A percentile compares a stretch with the other conserved stretches of the same genome.
Conservation (phyloP, 257 asterid genomes). For the Solanum okadae region DNA sequence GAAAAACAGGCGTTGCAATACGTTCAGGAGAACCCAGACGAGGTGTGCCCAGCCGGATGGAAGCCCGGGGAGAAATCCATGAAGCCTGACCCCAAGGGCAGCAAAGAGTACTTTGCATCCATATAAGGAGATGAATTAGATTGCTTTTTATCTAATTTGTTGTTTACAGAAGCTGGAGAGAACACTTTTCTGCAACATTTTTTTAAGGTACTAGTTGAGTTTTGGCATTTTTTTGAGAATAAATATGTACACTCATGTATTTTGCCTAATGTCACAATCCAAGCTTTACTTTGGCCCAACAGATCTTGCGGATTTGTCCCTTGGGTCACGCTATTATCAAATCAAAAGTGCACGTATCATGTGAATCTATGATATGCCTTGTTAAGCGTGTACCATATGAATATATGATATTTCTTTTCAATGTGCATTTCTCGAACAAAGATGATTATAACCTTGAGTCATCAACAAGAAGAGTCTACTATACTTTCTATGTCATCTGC, state of each 20-base stretch:
- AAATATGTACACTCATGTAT: neutral
- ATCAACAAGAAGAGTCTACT: too few species aligned
- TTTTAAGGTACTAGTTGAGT: neutral
- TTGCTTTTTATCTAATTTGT: neutral
- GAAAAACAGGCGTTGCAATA: conserved; percentile 74
- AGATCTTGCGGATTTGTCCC: neutral
- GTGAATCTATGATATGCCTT: neutral
- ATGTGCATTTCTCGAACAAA: too few species aligned
- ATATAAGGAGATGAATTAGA: conserved; percentile 8
- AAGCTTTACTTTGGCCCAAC: neutral
- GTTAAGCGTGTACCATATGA: neutral
- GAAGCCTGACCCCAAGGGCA: conserved; percentile 92
- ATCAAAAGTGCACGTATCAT: neutral
- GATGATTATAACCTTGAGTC: too few species aligned
- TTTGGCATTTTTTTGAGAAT: conserved; percentile 4
- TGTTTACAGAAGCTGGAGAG: conserved; percentile 9
- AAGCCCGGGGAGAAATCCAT: conserved; percentile 97
- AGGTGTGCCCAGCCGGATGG: conserved; percentile 99
- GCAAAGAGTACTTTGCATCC: conserved; percentile 94
- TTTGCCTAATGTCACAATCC: neutral
- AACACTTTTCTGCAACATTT: neutral
- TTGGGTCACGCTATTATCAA: neutral
- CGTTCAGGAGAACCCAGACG: conserved; percentile 95
- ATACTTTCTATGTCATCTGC: too few species aligned
- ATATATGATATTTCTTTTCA: too few species aligned